Evolutionary conservation across 2,329 filamentous ascomycete genomes (phyloP), one percentile per base, ranked within the genome.

Genomic region (Xylaria arbuscula): DNA sequence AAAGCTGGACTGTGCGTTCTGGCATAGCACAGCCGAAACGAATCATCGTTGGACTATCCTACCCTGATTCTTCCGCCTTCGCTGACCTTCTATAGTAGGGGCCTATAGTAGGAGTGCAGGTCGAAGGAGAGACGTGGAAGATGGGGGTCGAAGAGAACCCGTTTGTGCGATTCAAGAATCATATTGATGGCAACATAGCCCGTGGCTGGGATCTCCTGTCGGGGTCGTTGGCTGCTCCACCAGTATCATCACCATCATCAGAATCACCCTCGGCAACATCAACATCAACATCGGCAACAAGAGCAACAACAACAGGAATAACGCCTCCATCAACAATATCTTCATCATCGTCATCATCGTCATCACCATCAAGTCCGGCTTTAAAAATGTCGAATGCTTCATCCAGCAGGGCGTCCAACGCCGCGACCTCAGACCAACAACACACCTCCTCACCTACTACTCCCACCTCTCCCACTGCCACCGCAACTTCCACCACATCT

Each of bases 91-190:
- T 47, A 28, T 28, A 2, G 5, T 28, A 28, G 28, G 28, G 28
- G 5, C 28, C 28, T 28, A 28, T 28, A 28, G 22, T 54, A 13
- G 6, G 19, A 54, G 28, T 36, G 15, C 3, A 32, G 11, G 28
- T 19, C 17, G 51, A 32, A 11, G 15, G n/a, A 45, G 40, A 17
- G n/a, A 45, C 17, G 15, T 2, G 24, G 32, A 62, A 55, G 50
- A 69, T 69, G 67, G 67, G 36, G 34, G 36, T 42, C n/a, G 67
- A 73, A 32, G 60, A 69, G 54, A 81, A 82, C 62, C 75, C 76
- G n/a, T 83, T 83, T 70, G 71, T 83, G 47, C 79, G 79, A 64
- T 82, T 80, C 74, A 83, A 80, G 71, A 78, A 81, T 63, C 77
- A 80, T 64, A 77, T 84, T 65, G 80, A 84, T 71, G 71, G 72